Base-by-base conservation (phyloP, 192 early-diverging fungal species). In the Blastocladiella britannica region DNA sequence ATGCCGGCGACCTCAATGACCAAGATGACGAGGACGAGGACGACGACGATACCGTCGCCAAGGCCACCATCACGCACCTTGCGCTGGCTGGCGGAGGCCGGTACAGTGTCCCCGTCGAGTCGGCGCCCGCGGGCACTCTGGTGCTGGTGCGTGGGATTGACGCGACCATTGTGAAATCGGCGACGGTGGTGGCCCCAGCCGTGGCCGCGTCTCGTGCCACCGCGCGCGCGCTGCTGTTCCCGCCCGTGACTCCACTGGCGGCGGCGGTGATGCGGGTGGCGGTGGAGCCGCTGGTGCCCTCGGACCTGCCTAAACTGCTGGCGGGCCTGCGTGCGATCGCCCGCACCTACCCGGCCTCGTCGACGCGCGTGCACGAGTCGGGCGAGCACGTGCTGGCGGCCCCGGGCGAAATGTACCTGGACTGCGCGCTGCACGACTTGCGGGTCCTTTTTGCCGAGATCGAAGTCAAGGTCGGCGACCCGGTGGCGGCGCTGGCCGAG, bases 381-480 rank as follows among this genome's bases (percentile, higher is more conserved):
- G 95, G 95, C 55, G 95, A 96, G 69, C 95, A 96, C 61, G 82
- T 98, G 47, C 67, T 98, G 52, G 59, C 95, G 51, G 95, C 86
- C 20, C 86, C 93, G 1, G 95, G 95, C 52, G 95, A 98, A 67
- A 65, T 98, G 47, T 95, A 93, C 57, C 67, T 98, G 59, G 95
- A 98, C 71, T 96, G 89, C 60, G 88, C 91, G 0, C 67, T 98
- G 63, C 93, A 98, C 63, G 95, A 98, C 63, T 70, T 98, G 61
- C 82, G 95, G 52, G 69, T 76, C 59, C 70, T 96, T 67, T 96
- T 93, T 66, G 75, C 91, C 1, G 93, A 96, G 60, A 93, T 98
- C 53, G 95, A 96, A 60, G 78, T 98, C 62, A 94, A 93, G 72
- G 90, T 98, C n/a, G 82, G 91, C 0, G 93, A 98, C 66, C 93